Conservation (phyloP, 495 filamentous ascomycete species). For the Penicillium soppii region DNA sequence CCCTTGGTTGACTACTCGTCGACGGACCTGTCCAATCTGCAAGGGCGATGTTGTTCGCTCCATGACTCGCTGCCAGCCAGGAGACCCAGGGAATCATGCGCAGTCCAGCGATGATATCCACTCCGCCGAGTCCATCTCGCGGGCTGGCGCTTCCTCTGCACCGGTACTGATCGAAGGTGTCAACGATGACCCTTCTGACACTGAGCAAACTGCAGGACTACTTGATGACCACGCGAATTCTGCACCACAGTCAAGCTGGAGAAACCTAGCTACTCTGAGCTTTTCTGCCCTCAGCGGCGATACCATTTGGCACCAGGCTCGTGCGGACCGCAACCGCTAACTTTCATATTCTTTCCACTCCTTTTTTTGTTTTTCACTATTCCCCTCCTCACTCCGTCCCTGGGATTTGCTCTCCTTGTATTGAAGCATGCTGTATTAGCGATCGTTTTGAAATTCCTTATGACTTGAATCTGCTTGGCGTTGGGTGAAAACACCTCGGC, state of each 20-base stretch:
- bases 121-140: constrained; percentile 13
- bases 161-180: constrained; percentile 43
- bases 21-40: constrained; percentile 95
- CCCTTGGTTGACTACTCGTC: constrained; percentile 94
- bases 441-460: constrained; percentile 29
- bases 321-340: constrained; percentile 46
- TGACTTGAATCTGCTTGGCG: constrained; percentile 34
- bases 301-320: constrained; percentile 49
- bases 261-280: constrained; percentile 44
- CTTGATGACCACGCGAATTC: constrained; percentile 40
- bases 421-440: constrained; percentile 39
- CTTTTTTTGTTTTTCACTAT: constrained; percentile 12
- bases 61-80: constrained; percentile 45
- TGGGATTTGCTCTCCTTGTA: constrained; percentile 20
- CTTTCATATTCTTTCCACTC: constrained; percentile 6
- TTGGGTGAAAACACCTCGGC: constrained; percentile 25
- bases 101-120: constrained; percentile 39
- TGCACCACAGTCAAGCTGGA: constrained; percentile 38
- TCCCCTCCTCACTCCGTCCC: constrained; percentile 5
- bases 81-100: constrained; percentile 50
- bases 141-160: constrained; percentile 45
- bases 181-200: constrained; percentile 33
- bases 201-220: constrained; percentile 43
- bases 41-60: constrained; percentile 90
- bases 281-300: constrained; percentile 53